phyloP scores from a whole-genome alignment of 2,329 filamentous ascomycete genomes.

The Parascedosporium putredinis region DNA sequence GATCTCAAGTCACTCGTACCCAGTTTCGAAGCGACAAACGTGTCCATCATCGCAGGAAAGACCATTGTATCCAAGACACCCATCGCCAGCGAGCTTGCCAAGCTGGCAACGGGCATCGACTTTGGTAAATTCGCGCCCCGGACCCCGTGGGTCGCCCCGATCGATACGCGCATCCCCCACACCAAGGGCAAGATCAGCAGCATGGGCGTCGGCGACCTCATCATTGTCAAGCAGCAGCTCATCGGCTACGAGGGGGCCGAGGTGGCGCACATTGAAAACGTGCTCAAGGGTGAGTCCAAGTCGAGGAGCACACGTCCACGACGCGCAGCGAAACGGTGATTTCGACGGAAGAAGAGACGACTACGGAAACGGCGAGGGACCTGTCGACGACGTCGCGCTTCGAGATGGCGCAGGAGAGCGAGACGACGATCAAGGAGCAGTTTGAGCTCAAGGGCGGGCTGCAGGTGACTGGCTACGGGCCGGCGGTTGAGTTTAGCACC shows the following conservation, averaged over 20 bases:
- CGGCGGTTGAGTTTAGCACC: not conserved
- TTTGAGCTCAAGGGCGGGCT: not conserved
- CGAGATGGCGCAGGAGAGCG: not conserved
- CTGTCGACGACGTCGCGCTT: not conserved
- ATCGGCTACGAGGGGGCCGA: not conserved
- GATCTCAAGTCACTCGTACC: not conserved
- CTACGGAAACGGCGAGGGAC: not conserved
- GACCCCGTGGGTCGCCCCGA: not conserved
- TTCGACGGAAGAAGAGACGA: not conserved
- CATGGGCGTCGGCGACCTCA: not conserved
- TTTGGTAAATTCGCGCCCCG: not conserved
- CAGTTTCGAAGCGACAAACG: not conserved
- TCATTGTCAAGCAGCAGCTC: not conserved
- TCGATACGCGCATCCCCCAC: not conserved
- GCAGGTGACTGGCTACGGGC: not conserved
- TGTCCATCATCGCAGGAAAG: not conserved
- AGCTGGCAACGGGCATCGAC: not conserved
- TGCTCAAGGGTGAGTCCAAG: not conserved
- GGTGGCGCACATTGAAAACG: not conserved
- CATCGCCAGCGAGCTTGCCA: not conserved
- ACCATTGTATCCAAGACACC: not conserved
- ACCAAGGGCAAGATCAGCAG: not conserved
- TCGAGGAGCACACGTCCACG: not conserved
- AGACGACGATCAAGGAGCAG: not conserved
- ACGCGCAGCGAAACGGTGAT: not conserved